phyloP scores from a whole-genome alignment of 352 stramenopile species.

The Halophytophthora polymorphica region DNA sequence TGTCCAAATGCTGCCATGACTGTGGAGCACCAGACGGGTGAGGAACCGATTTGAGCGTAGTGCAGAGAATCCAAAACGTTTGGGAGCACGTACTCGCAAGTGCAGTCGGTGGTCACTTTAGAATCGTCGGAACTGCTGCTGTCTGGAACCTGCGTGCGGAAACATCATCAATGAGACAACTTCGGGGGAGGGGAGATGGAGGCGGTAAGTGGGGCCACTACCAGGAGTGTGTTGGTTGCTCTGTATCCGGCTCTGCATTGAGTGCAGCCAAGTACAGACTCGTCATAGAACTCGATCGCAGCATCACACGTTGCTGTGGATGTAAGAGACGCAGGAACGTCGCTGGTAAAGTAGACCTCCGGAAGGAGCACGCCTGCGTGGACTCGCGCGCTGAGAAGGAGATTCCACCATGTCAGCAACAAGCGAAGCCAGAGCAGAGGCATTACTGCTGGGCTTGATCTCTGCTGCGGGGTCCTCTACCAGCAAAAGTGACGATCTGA shows the following conservation, averaged over 20 bases:
- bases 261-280: constrained; percentile 50
- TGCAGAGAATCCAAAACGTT: not conserved
- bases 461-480: too few species aligned
- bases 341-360: constrained; percentile 5
- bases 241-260: constrained; percentile 38
- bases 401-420: constrained; percentile 3
- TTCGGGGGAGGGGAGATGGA: not conserved
- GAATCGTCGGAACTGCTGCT: constrained; percentile 14
- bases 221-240: constrained; percentile 32
- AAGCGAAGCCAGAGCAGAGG: not conserved
- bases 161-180: not conserved
- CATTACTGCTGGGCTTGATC: too few species aligned
- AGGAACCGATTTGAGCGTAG: not conserved
- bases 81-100: constrained; percentile 33
- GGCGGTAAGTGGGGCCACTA: constrained; percentile 10
- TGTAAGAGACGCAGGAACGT: constrained; percentile 3
- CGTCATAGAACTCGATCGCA: constrained; percentile 53
- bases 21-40: constrained; percentile 5
- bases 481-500: too few species aligned
- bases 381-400: constrained; percentile 3
- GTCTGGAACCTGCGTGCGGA: constrained; percentile 31
- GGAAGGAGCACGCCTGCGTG: constrained; percentile 15
- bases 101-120: constrained; percentile 31
- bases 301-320: constrained; percentile 28
- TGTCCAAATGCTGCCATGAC: constrained; percentile 16